Conservation (phyloP, 495 filamentous ascomycete genomes). For the Annulohypoxylon moriforme region DNA sequence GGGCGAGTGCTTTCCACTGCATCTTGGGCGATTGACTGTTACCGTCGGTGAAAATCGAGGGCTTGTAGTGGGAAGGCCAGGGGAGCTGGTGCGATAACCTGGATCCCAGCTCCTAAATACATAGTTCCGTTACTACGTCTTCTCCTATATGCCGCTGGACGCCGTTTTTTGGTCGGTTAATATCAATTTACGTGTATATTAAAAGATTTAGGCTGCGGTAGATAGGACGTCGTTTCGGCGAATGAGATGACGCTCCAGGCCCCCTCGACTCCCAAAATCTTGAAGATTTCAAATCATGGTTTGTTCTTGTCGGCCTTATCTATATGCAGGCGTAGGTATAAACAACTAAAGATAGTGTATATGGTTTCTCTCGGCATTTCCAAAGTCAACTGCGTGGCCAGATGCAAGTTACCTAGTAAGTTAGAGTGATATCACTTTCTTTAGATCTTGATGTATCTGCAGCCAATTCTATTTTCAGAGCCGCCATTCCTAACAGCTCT, state of each 20-base stretch:
- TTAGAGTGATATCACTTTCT: background rate
- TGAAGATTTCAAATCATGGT: slow-evolving; percentile 30
- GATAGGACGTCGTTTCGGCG: slow-evolving; percentile 34
- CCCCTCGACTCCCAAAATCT: slow-evolving; percentile 28
- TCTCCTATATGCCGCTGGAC: slow-evolving; percentile 44
- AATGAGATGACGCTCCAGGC: slow-evolving; percentile 29
- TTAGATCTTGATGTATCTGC: background rate
- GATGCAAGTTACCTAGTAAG: too few species aligned
- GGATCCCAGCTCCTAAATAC: slow-evolving; percentile 42
- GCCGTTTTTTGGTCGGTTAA: slow-evolving; percentile 39
- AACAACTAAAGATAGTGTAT: slow-evolving; percentile 16
- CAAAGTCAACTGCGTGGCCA: background rate
- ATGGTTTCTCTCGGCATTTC: slow-evolving; percentile 26
- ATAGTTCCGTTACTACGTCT: slow-evolving; percentile 3
- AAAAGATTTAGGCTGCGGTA: slow-evolving; percentile 49
- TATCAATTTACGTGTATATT: slow-evolving; percentile 49
- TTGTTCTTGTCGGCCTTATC: slow-evolving; percentile 7
- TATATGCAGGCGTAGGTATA: slow-evolving; percentile 7
- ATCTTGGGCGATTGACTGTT: slow-evolving; percentile 46
- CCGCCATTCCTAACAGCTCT: background rate
- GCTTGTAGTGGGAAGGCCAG: slow-evolving; percentile 23
- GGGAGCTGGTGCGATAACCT: slow-evolving; percentile 19
- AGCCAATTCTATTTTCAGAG: background rate
- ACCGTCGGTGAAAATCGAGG: slow-evolving; percentile 30
- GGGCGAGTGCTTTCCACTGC: slow-evolving; percentile 52